Conservation (phyloP, 768 basidiomycete species). For the Tephrocybe sp. region DNA sequence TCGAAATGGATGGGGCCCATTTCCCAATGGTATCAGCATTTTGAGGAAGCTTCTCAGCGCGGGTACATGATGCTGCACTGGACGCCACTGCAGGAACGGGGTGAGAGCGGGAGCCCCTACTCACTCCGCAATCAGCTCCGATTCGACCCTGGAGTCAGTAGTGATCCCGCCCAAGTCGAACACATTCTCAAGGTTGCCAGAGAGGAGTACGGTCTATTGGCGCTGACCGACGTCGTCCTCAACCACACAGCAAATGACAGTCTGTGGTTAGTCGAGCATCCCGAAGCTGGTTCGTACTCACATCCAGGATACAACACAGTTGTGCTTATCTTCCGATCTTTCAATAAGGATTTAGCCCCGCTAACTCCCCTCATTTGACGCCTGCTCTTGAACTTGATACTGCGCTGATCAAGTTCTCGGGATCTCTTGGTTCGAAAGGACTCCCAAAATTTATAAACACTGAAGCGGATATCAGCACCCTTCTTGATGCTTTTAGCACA, state of each 20-base stretch:
- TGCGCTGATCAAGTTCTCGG: slow-evolving; percentile 81
- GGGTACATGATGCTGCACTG: slow-evolving; percentile 99
- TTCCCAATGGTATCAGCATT: slow-evolving; percentile 73
- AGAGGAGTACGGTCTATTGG: slow-evolving; percentile 86
- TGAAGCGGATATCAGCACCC: slow-evolving; percentile 62
- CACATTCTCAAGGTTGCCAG: slow-evolving; percentile 67
- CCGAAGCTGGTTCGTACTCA: slow-evolving; percentile 80
- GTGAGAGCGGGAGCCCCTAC: slow-evolving; percentile 89
- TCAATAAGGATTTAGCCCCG: slow-evolving; percentile 92
- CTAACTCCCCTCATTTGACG: slow-evolving; percentile 87
- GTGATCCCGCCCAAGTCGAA: slow-evolving; percentile 58
- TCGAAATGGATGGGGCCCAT: slow-evolving; percentile 98
- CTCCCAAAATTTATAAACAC: slow-evolving; percentile 73
- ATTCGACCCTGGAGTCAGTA: slow-evolving; percentile 76
- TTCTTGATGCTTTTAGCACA: slow-evolving; percentile 63
- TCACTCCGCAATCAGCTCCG: slow-evolving; percentile 85
- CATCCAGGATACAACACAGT: slow-evolving; percentile 1
- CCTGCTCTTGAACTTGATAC: slow-evolving; percentile 93
- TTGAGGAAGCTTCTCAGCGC: slow-evolving; percentile 80
- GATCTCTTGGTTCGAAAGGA: slow-evolving; percentile 57
- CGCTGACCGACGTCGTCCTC: slow-evolving; percentile 92
- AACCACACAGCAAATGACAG: slow-evolving; percentile 98
- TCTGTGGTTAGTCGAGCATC: slow-evolving; percentile 88
- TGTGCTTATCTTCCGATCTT: too few relatives aligned
- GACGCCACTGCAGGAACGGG: slow-evolving; percentile 91